Percentiles rank a stretch among this genome's conserved stretches.
Conservation (phyloP, 179 eudicot species). For the Vitellaria paradoxa region DNA sequence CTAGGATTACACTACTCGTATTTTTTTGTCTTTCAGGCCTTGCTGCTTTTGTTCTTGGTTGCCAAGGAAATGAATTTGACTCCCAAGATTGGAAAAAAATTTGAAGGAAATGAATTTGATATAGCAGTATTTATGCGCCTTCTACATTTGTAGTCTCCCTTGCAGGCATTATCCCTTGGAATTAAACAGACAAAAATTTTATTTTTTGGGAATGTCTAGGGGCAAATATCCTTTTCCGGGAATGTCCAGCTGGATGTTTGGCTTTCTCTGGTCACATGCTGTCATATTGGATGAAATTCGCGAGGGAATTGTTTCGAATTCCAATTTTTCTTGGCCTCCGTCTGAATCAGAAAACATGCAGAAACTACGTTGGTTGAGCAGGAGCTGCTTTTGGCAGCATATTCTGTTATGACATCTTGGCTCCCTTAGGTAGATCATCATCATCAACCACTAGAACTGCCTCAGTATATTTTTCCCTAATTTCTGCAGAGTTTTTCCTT, state of each 20-base stretch:
- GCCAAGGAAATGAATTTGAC: too few species aligned
- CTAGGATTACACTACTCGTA: too few species aligned
- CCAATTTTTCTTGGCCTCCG: slow-evolving; percentile 40
- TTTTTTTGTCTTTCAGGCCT: too few species aligned
- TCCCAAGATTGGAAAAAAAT: too few species aligned
- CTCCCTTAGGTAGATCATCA: slow-evolving; percentile 28
- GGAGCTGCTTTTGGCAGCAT: slow-evolving; percentile 25
- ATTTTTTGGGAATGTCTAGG: slow-evolving; percentile 12
- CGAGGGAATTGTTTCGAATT: slow-evolving; percentile 29
- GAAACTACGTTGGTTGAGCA: slow-evolving; percentile 21
- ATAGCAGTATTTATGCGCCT: too few species aligned
- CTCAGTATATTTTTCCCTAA: too few species aligned
- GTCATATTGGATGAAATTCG: slow-evolving; percentile 49
- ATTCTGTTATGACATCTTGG: slow-evolving; percentile 46
- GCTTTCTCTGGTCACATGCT: slow-evolving; percentile 49
- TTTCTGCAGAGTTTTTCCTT: slow-evolving; percentile 13
- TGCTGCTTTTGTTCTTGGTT: too few species aligned
- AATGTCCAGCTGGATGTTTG: slow-evolving; percentile 60
- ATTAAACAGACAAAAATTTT: too few species aligned
- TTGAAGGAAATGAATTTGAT: too few species aligned
- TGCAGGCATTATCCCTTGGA: too few species aligned
- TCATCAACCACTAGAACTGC: too few species aligned
- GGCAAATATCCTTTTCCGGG: slow-evolving; percentile 57
- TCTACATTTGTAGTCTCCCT: too few species aligned
- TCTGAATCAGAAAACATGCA: slow-evolving; percentile 27